Base-by-base conservation (phyloP, 2,329 filamentous ascomycete species). In the Cyphellophora attinorum region DNA sequence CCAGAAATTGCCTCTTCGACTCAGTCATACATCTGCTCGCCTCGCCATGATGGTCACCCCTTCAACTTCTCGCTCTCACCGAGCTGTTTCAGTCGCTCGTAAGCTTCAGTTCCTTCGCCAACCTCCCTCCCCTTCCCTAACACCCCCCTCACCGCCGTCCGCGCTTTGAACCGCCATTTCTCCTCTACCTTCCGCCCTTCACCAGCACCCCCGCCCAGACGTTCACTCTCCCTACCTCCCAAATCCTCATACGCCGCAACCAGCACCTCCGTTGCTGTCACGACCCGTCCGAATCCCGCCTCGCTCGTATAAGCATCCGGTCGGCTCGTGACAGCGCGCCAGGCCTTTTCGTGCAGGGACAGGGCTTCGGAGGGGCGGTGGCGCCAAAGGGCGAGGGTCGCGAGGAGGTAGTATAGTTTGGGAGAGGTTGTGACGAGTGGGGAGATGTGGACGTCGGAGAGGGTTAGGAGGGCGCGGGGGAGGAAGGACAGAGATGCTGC, bases 101-200 rank as follows among this genome's bases (percentile, higher is more conserved):
- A 64, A 11, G 56, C 61, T 29, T 59, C 55, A 3, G 49, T 82
- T 8, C 74, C 85, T 59, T 94, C 86, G 85, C 88, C 95, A 10
- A 59, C 71, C 51, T 85, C 81, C 62, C 76, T 88, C 0, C 74
- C 88, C 53, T 82, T 81, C 0, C 85, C 81, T 68, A 93, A 71
- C 5, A 96, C 79, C 33, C 83, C 85, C 35, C 86, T 69, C 2
- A 94, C 69, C 8, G 88, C 88, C 55, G 76, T 93, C 49, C 85
- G 70, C 1, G 85, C 84, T 70, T 94, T 96, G 44, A 83, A 83
- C 57, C 75, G 82, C 91, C 91, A 98, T 51, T 79, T 79, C 39
- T 71, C 72, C 2, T 84, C 85, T 2, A 95, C 77, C 18, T 75
- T 52, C n/a, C n/a, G n/a, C n/a, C n/a, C n/a, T n/a, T n/a, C n/a